A percentile compares a stretch with the other conserved stretches of the same genome.
phyloP scores from a whole-genome alignment of 352 stramenopile genomes.

The Pythium aristosporum region DNA sequence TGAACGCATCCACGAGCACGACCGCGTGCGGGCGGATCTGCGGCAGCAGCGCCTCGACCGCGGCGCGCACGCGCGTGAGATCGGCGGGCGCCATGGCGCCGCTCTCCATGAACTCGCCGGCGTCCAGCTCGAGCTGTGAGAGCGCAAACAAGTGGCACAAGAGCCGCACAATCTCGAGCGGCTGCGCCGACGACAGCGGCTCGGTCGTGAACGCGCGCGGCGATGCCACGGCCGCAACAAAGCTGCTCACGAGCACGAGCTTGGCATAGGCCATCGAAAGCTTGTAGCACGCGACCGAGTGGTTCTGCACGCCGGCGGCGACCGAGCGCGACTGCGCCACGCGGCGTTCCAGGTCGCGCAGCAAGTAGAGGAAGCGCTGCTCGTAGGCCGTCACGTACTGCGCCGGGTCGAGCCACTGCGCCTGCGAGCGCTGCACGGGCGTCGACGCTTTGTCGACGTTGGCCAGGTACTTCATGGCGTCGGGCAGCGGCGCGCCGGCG shows the following conservation, averaged over 20 bases:
- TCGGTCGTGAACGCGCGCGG: constrained; percentile 32
- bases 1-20: constrained; percentile 72
- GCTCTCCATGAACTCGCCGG: constrained; percentile 68
- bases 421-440: constrained; percentile 11
- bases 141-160: constrained; percentile 77
- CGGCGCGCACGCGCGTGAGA: constrained; percentile 47
- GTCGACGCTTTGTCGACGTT: constrained; percentile 40
- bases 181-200: constrained; percentile 24
- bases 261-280: constrained; percentile 61
- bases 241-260: constrained; percentile 49
- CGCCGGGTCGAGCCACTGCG: constrained; percentile 13
- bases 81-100: constrained; percentile 41
- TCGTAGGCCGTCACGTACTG: constrained; percentile 44
- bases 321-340: constrained; percentile 30
- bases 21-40: constrained; percentile 67
- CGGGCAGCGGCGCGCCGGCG: constrained; percentile 29
- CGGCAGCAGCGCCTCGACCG: constrained; percentile 48
- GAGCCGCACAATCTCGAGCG: constrained; percentile 44
- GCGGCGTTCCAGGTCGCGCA: constrained; percentile 40
- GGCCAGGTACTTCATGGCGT: constrained; percentile 43
- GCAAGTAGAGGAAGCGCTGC: constrained; percentile 56
- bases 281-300: constrained; percentile 64
- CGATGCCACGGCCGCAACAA: constrained; percentile 37
- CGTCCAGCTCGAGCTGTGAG: constrained; percentile 59
- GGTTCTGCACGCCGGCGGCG: constrained; percentile 50